Base-by-base conservation (phyloP, 78 protist genomes). In the Chrysochromulina parva region DNA sequence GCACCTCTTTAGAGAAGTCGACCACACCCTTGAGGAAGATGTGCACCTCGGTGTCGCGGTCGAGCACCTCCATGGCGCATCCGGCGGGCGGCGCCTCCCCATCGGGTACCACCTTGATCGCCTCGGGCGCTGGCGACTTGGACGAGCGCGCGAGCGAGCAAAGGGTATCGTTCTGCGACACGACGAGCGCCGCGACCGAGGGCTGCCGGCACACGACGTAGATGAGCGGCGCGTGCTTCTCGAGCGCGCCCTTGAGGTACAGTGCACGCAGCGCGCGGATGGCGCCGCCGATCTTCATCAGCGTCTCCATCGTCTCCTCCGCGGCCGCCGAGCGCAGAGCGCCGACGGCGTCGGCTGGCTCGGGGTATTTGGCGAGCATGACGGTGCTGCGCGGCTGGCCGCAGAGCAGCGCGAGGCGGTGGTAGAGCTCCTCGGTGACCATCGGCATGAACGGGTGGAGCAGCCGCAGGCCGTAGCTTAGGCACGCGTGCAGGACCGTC, bases 381-480 rank as follows among this genome's bases (percentile, higher is more conserved):
- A 78, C 20, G 48, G 86, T 24, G 22, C 47, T 0, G 62, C 86
- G 58, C 20, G 60, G n/a, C 57, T 78, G 57, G 82, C 82, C 82
- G 28, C 38, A 11, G 24, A 74, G 82, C 4, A 74, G 92, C 58
- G 57, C 28, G 28, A 78, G 60, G 24, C 86, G 86, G 47, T 78
- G 86, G 58, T 22, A 78, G 48, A 78, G 60, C 86, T 53, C 62
- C 60, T 99, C 99, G 11, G 99, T 94, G 62, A 98, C 28, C 92
- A 93, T 98, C 52, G 99, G 99, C 98, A 98, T 98, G 94, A 98
- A 90, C 71, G 99, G 99, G 92, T 97, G 98, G 47, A 98, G 84
- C 78, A 98, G 71, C 26, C 98, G 93, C 14, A 98, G 91, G 48
- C 95, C 96, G 22, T 19, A n/a, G 24, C 98, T 98, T 47, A 98